phyloP scores from a whole-genome alignment of 2,329 filamentous ascomycete species.

The Acrocalymma vagum region DNA sequence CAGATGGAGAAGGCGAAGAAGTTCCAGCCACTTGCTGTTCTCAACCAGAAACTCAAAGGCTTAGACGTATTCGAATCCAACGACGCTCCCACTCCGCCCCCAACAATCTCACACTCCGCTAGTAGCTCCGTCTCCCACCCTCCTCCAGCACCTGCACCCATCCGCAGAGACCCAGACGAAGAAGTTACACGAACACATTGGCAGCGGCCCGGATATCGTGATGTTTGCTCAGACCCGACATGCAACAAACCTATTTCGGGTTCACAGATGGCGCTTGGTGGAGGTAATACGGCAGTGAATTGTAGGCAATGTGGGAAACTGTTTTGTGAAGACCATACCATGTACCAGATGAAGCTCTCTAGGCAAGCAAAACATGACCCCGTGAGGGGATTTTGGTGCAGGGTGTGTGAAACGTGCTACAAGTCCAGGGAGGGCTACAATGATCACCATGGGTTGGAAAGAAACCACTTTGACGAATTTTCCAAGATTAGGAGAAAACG shows the following conservation, averaged over 20 bases:
- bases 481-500: constrained; percentile 74
- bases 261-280: constrained; percentile 71
- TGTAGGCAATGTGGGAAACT: constrained; percentile 91
- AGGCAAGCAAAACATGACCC: constrained; percentile 90
- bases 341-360: constrained; percentile 99
- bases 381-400: constrained; percentile 87
- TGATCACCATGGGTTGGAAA: constrained; percentile 76
- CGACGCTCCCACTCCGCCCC: constrained; percentile 64
- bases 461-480: constrained; percentile 79
- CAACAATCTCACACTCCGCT: constrained; percentile 35
- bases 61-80: constrained; percentile 95
- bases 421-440: constrained; percentile 97
- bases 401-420: constrained; percentile 99
- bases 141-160: constrained; percentile 36
- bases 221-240: constrained; percentile 85
- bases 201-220: constrained; percentile 78
- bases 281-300: constrained; percentile 85
- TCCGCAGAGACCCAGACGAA: constrained; percentile 79
- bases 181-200: constrained; percentile 88
- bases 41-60: constrained; percentile 93
- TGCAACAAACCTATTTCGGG: constrained; percentile 64
- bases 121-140: constrained; percentile 42
- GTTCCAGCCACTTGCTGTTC: constrained; percentile 87
- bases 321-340: constrained; percentile 97
- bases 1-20: constrained; percentile 93